A percentile compares a stretch with the other conserved stretches of the same genome.
Conservation (phyloP, 805 yeast genomes). For the Starmerella floris region DNA sequence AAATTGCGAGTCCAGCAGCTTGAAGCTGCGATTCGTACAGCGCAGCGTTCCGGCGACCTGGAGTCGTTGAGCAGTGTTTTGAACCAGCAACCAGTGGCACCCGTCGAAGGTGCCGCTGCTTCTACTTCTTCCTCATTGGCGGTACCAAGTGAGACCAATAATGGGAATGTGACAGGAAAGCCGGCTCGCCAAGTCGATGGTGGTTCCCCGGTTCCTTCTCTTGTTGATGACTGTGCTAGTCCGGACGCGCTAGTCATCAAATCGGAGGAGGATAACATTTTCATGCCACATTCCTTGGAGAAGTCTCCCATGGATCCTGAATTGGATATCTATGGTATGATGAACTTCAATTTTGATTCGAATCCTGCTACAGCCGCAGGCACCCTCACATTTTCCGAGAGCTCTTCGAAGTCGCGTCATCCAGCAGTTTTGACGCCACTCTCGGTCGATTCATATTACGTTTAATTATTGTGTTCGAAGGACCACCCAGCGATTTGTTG, state of each 20-base stretch:
- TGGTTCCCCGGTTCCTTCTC: constrained; percentile 19
- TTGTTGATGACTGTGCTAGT: constrained; percentile 20
- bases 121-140: constrained; percentile 1
- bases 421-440: constrained; percentile 24
- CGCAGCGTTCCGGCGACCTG: constrained; percentile 19
- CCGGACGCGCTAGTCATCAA: constrained; percentile 17
- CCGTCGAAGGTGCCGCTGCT: neutral
- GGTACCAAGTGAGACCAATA: constrained; percentile 15
- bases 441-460: neutral
- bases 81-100: neutral
- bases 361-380: constrained; percentile 10
- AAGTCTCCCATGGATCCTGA: neutral
- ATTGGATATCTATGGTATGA: constrained; percentile 8
- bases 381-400: constrained; percentile 13
- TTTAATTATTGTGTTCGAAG: too few species aligned
- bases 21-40: constrained; percentile 19
- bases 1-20: constrained; percentile 18
- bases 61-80: neutral
- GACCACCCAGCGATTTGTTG: too few species aligned
- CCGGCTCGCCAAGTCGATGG: neutral
- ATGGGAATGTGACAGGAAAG: constrained; percentile 16
- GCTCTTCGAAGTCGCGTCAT: constrained; percentile 26
- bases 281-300: constrained; percentile 11
- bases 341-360: constrained; percentile 12
- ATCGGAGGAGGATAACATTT: constrained; percentile 9